Evolutionary conservation across 768 basidiomycete genomes (phyloP), one percentile per base, ranked within the genome.

Genomic region (Termitomyces sp.): DNA sequence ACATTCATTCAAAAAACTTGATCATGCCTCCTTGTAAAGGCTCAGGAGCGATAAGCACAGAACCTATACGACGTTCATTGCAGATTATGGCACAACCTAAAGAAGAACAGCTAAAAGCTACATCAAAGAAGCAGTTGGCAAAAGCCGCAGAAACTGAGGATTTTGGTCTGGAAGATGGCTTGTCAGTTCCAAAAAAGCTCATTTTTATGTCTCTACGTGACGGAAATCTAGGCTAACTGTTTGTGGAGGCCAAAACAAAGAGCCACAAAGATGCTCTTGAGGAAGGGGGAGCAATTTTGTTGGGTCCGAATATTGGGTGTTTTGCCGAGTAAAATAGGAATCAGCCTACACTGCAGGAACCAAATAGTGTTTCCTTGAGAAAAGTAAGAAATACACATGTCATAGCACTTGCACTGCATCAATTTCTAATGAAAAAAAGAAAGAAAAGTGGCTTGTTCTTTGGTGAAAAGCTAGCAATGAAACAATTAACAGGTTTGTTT

Each of bases 261-360:
- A 64, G 58, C 29, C 64, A 66, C 43, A 63, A 64, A 31, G 62
- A 48, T 26, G 58, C 47, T 24, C 57, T 57, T 36, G 61, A 58
- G 56, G 61, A 58, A 53, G 65, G 60, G 32, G 64, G 63, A 42
- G 64, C 59, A 24, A 60, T 53, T 26, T 63, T 64, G 16, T 63
- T 76, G 31, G 64, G 71, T 29, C 52, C 71, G 1, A 79, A 89
- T 59, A 73, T 92, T 34, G 95, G 94, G 6, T 59, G 72, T 73
- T 31, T 74, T 97, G 44, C 93, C 93, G 2, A 80, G 81, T 29
- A n/a, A n/a, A n/a, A n/a, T n/a, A n/a, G n/a, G n/a, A n/a, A n/a
- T n/a, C n/a, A n/a, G n/a, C n/a, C n/a, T n/a, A n/a, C n/a, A n/a
- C n/a, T n/a, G n/a, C n/a, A n/a, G n/a, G n/a, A n/a, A n/a, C n/a